Base-by-base conservation (phyloP, 345 rosid species). In the Stellera chamaejasme region DNA sequence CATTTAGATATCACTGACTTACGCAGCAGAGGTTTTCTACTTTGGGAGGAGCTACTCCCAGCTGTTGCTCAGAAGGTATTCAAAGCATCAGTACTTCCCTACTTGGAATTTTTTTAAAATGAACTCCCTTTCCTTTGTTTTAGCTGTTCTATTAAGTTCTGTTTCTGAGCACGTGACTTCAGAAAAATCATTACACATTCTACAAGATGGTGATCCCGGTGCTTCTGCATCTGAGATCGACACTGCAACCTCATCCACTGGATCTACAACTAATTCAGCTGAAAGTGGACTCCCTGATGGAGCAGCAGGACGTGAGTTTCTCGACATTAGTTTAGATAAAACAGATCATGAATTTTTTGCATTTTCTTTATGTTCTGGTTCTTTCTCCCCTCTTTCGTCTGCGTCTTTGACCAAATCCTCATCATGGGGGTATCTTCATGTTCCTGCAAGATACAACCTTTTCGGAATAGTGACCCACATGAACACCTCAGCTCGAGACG, bases 1-100 rank as follows among this genome's bases (percentile, higher is more conserved):
- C 69, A 79, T 54, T 89, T 93, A 69, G 96, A 93, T 70, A 87
- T 93, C 56, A 83, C 85, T 65, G 87, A 82, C 78, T 89, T 93
- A 95, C 87, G 95, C 63, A 85, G 97, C 79, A 85, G 84, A 69
- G 99, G 99, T 54, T 77, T 81, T 73, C 97, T 87, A 68, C 96
- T 88, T 14, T 90, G 95, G 59, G 97, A 90, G 72, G 95, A 93
- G 73, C 65, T 93, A 63, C 69, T 93, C 61, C 96, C 96, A 72
- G 88, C 83, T 19, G n/a, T 85, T 74, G 88, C 99, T 64, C 72
- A 78, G 41, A 83, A 79, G 76, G 97, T 88, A 61, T 79, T 94
- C 43, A 83, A 80, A 72, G 87, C 86, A 55, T 83, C 95, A 74
- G 99, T 90, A 79, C 57, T 62, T 48, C 47, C 9, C 44, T 45